Base-by-base conservation (phyloP, 108 stramenopile genomes). In the Nitzschia putrida region DNA sequence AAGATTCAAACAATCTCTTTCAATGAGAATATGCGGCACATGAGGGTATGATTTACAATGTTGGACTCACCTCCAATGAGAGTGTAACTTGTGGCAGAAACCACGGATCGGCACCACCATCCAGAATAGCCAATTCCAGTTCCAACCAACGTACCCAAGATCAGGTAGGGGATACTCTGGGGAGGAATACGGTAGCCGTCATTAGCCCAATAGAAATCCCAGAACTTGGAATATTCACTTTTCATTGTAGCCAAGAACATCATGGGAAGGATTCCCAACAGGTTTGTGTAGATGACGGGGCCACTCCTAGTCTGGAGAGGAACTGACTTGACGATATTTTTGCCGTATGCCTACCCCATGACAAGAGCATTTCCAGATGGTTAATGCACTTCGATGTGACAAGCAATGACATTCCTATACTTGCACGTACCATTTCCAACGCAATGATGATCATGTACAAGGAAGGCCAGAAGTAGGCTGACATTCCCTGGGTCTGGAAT, bases 211-310 rank as follows among this genome's bases (percentile, higher is more conserved):
- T 39, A 78, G 26, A 60, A 69, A 26, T 72, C 69, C 43, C 67
- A 68, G 20, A 90, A 80, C 53, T 82, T 72, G 9, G 70, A 49
- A 63, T 82, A 93, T 66, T 90, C 90, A 38, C 69, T 74, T 37
- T 83, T 85, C 66, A 92, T 72, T 9, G 66, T 66, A 11, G 93
- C 90, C 63, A 95, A 85, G 11, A 84, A 40, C 25, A 92, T 45
- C 88, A 97, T 88, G 12, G 91, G 92, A 0, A 91, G 69, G 64
- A 91, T 77, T 3, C 88, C 86, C n/a, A 95, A 57, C 53, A 91
- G 34, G 59, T 97, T 97, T 37, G 92, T 94, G 80, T 95, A 95
- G 54, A 91, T 69, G 8, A 97, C 97, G 5, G 91, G 93, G 23
- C 96, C 96, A 43, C 83, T 80, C 61, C 72, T 70, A 7, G 92